Percentiles rank a stretch among this genome's conserved stretches.
phyloP scores from a whole-genome alignment of 2,329 filamentous ascomycete genomes.

The Harringtonia lauricola region DNA sequence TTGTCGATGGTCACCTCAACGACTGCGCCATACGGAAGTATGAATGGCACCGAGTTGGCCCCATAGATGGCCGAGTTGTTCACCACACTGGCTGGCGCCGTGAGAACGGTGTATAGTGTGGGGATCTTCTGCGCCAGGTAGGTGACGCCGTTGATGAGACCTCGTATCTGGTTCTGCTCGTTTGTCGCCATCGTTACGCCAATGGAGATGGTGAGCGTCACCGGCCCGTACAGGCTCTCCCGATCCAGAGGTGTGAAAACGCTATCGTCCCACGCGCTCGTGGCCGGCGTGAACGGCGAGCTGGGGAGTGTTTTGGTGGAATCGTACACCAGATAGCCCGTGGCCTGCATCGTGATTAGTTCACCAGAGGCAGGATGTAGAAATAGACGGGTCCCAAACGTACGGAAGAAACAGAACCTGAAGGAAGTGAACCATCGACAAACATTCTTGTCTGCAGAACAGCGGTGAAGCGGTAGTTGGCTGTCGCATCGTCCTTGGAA shows the following conservation, averaged over 20 bases:
- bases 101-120: conserved; percentile 64
- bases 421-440: conserved; percentile 34
- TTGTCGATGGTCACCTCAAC: conserved; percentile 71
- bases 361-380: conserved; percentile 35
- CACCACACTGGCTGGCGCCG: conserved; percentile 44
- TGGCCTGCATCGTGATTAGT: conserved; percentile 43
- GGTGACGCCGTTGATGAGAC: conserved; percentile 66
- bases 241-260: conserved; percentile 54
- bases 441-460: conserved; percentile 65
- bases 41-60: conserved; percentile 50
- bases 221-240: neutral
- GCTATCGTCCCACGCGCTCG: conserved; percentile 63
- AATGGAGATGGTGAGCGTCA: neutral
- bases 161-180: conserved; percentile 23
- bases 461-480: conserved; percentile 56
- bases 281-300: conserved; percentile 35
- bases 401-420: neutral
- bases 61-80: conserved; percentile 55
- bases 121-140: conserved; percentile 67
- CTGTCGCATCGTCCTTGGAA: conserved; percentile 47
- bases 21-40: conserved; percentile 55
- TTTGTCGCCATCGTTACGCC: conserved; percentile 18
- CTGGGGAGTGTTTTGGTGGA: conserved; percentile 7
- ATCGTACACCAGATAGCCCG: conserved; percentile 51
- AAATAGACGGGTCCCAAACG: neutral